Base-by-base conservation (phyloP, 257 asterid species). In the Parsonsia alboflavescens region DNA sequence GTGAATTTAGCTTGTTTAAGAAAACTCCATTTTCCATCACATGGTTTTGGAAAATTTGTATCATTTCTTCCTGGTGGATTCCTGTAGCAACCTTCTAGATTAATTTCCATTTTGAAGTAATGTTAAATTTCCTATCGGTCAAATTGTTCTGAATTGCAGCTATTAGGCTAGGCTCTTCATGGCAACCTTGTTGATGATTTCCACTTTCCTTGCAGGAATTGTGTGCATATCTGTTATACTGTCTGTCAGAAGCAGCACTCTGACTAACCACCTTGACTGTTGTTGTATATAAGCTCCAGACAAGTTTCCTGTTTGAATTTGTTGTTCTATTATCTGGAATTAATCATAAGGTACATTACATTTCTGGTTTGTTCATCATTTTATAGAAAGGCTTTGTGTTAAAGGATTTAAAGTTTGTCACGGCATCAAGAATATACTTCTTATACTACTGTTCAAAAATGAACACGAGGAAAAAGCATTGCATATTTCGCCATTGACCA, bases 281-380 rank as follows among this genome's bases (percentile, higher is more conserved):
- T 64, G 26, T 64, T 65, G 70, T 65, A 65, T 39, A 65, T 65
- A 39, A 21, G 28, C 49, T 39, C 45, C 70, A 65, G 30, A 39
- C 12, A 0, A 39, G 21, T 42, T 65, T 39, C 1, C 49, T 65
- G 7, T 10, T 59, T 59, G 5, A 24, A 26, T 24, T 59, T 6
- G 4, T 16, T 19, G 16, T 33, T 65, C 7, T 19, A 19, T 0
- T 16, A 65, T 65, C 28, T 39, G 50, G 50, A 45, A 39, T 8
- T 65, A 5, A 59, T 36, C 16, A 8, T 65, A 28, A 65, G 41
- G 50, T 65, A 36, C 26, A 65, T 19, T 39, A 65, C 26, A 3
- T 1, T 9, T 19, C 44, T 8, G 70, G 22, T 57, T 57, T 57
- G 33, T 22, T 21, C 24, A 22, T 57, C 63, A 22, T 22, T 11